Evolutionary conservation across 225 moss, liverwort and hornwort genomes (phyloP).

Genomic region (Antitrichia curtipendula): DNA sequence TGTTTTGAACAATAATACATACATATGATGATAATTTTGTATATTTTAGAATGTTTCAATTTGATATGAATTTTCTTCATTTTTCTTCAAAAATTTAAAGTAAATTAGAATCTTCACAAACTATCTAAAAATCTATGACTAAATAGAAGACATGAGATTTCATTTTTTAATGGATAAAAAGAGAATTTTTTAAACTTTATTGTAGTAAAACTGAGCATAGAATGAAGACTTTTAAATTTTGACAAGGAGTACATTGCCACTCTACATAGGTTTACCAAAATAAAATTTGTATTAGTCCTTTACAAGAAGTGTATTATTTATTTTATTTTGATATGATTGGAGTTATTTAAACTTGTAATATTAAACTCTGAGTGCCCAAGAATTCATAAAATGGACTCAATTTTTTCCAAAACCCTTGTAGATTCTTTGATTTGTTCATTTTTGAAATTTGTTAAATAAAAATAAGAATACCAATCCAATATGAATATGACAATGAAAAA

Average conservation of each 20-base stretch:
- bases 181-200: not conserved
- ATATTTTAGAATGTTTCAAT: not conserved
- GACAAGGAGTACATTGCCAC: not conserved
- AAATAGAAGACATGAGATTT: not conserved
- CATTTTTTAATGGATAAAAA: not conserved
- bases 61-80: not conserved
- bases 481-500: not conserved
- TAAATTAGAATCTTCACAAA: not conserved
- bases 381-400: no score
- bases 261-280: no score
- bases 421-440: not conserved
- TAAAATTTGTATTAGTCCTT: not conserved
- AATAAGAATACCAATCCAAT: no score
- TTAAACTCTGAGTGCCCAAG: no score
- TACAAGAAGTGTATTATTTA: no score
- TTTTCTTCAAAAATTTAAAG: not conserved
- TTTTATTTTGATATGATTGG: no score
- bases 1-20: not conserved
- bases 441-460: not conserved
- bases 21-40: not conserved
- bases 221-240: not conserved
- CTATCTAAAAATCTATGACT: not conserved
- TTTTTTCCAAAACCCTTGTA: no score
- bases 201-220: not conserved
- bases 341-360: no score